A percentile compares a stretch with the other conserved stretches of the same genome.
Conservation (phyloP, 2,329 filamentous ascomycete species). For the Plectosphaerella sp. region DNA sequence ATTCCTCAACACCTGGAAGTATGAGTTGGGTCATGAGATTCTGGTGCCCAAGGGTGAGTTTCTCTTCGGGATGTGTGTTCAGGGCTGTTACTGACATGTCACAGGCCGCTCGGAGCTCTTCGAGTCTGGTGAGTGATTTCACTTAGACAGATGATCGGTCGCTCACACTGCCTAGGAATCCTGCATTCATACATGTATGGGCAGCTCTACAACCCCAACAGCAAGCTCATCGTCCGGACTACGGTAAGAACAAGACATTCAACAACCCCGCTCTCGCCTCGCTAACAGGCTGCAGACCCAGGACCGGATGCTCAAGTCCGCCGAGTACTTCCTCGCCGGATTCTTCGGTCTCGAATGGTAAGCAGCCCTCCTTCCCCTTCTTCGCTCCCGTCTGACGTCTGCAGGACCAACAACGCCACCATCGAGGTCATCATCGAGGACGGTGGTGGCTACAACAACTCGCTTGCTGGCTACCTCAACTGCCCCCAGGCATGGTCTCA, state of each 20-base stretch:
- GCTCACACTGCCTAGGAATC: slow-evolving; percentile 38
- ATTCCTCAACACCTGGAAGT: slow-evolving; percentile 67
- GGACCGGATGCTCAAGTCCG: slow-evolving; percentile 71
- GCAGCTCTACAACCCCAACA: slow-evolving; percentile 65
- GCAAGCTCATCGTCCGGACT: slow-evolving; percentile 69
- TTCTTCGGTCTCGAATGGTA: slow-evolving; percentile 73
- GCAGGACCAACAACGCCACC: slow-evolving; percentile 61
- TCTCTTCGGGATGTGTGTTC: background rate
- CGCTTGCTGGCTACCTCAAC: slow-evolving; percentile 60
- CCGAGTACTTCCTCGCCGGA: slow-evolving; percentile 73
- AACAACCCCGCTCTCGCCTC: background rate
- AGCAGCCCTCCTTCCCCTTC: slow-evolving; percentile 1
- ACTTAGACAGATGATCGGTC: background rate
- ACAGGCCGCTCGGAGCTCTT: slow-evolving; percentile 65
- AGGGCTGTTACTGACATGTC: too few species aligned
- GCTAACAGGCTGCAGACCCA: slow-evolving; percentile 46
- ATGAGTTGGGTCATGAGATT: slow-evolving; percentile 65
- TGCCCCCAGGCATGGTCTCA: slow-evolving; percentile 59
- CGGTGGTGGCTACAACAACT: slow-evolving; percentile 58
- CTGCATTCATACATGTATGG: slow-evolving; percentile 71
- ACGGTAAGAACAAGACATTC: slow-evolving; percentile 36
- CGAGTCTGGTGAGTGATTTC: slow-evolving; percentile 43
- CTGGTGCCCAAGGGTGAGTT: slow-evolving; percentile 57
- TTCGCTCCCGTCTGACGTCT: background rate
- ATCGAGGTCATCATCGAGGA: slow-evolving; percentile 69